phyloP scores from a whole-genome alignment of 2,329 filamentous ascomycete genomes.

The Curvularia spicifera region DNA sequence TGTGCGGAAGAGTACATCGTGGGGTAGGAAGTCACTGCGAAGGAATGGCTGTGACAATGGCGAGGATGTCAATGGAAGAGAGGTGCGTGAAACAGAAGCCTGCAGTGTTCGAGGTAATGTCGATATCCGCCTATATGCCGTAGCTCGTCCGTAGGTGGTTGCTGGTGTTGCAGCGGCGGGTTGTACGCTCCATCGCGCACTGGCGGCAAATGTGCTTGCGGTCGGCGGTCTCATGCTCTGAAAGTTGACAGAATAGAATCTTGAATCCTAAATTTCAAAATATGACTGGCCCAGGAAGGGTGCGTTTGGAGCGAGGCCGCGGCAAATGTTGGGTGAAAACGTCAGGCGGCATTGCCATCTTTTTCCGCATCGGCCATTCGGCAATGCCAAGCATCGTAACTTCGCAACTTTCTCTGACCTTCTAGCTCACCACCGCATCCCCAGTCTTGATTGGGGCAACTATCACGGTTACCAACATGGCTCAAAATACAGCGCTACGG shows the following conservation, averaged over 20 bases:
- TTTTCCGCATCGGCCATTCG: constrained; percentile 31
- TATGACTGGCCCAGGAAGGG: constrained; percentile 20
- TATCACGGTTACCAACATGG: constrained; percentile 29
- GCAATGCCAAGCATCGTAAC: constrained; percentile 21
- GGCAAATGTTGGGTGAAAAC: constrained; percentile 32
- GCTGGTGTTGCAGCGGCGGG: constrained; percentile 47
- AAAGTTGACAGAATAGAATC: constrained; percentile 2
- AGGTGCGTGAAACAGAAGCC: constrained; percentile 33
- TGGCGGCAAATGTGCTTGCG: constrained; percentile 49
- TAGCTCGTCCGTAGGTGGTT: constrained; percentile 54
- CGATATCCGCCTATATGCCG: constrained; percentile 57
- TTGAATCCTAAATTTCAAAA: constrained; percentile 8
- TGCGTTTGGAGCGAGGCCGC: constrained; percentile 23
- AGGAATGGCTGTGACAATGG: constrained; percentile 42
- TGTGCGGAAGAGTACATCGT: constrained; percentile 49
- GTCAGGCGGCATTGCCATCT: constrained; percentile 32
- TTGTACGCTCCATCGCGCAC: constrained; percentile 51
- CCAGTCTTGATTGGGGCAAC: constrained; percentile 24
- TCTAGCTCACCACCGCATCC: constrained; percentile 15
- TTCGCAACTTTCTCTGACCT: constrained; percentile 32
- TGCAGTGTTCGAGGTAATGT: constrained; percentile 32
- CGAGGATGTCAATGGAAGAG: constrained; percentile 18
- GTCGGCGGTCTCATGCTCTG: constrained; percentile 55
- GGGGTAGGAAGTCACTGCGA: constrained; percentile 53
- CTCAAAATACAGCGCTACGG: constrained; percentile 33